phyloP scores from a whole-genome alignment of 306 rosid genomes.

The Gillenia trifoliata region DNA sequence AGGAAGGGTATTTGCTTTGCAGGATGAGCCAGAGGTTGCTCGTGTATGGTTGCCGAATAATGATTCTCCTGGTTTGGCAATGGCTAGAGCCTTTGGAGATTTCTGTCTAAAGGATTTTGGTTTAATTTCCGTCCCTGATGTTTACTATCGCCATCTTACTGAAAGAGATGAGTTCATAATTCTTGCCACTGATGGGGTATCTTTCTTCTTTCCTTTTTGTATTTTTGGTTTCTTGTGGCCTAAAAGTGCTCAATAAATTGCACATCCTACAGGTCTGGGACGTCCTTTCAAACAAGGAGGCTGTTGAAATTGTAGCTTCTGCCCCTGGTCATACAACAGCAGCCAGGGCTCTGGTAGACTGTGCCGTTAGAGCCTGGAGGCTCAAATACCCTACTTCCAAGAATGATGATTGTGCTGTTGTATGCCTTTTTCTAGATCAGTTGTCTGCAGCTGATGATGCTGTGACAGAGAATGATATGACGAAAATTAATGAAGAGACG shows the following conservation, averaged over 20 bases:
- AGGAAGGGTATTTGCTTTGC: slow-evolving; percentile 56
- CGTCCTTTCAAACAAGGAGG: slow-evolving; percentile 54
- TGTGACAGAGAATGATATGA: slow-evolving; percentile 8
- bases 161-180: slow-evolving; percentile 45
- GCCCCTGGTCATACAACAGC: slow-evolving; percentile 47
- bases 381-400: slow-evolving; percentile 58
- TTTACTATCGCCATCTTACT: slow-evolving; percentile 34
- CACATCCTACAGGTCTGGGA: slow-evolving; percentile 45
- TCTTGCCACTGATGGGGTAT: slow-evolving; percentile 63
- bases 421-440: slow-evolving; percentile 45
- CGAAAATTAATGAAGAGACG: background rate
- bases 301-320: slow-evolving; percentile 49
- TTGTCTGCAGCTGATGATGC: slow-evolving; percentile 7
- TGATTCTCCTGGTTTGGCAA: slow-evolving; percentile 58
- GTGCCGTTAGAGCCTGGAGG: slow-evolving; percentile 49
- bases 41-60: slow-evolving; percentile 57
- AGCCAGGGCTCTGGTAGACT: slow-evolving; percentile 53
- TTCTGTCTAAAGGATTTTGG: slow-evolving; percentile 60
- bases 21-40: slow-evolving; percentile 59
- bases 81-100: slow-evolving; percentile 64
- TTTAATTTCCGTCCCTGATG: slow-evolving; percentile 47
- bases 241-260: background rate
- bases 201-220: slow-evolving; percentile 8
- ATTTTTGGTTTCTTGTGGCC: background rate
- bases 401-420: slow-evolving; percentile 57